These are phyloP conservation scores for Lippia alba DNA, from an alignment of 305 asterid species.

Conservation along the genomic window DNA sequence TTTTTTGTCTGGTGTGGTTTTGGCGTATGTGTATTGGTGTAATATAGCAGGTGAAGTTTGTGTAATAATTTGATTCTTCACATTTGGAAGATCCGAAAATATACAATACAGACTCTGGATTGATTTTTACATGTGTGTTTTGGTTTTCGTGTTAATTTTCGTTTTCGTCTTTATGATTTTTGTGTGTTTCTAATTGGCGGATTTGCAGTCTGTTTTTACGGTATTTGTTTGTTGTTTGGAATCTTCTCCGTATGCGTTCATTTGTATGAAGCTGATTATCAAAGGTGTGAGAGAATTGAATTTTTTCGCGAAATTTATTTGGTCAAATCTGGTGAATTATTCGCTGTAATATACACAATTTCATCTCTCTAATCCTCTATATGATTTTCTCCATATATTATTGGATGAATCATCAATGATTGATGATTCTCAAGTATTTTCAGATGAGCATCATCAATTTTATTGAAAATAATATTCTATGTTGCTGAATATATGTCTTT, in stretches of 20 bases:
- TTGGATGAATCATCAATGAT: no score
- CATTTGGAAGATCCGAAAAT: conserved; percentile 31
- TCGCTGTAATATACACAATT: no score
- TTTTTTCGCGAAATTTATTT: no score
- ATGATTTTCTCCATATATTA: no score
- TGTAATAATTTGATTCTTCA: conserved; percentile 37
- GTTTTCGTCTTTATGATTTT: not conserved
- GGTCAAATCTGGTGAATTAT: no score
- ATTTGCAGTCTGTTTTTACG: not conserved
- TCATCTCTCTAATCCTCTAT: not conserved
- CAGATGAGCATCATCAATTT: no score
- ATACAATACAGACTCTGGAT: conserved; percentile 12
- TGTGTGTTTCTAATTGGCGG: not conserved
- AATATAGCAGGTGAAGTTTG: conserved; percentile 11
- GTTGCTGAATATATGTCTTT: not conserved
- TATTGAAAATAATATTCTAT: not conserved
- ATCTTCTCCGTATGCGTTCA: not conserved
- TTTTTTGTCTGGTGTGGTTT: not conserved
- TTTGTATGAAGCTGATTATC: not conserved
- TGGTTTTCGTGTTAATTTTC: not conserved
- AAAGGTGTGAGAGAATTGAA: not conserved
- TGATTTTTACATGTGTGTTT: not conserved
- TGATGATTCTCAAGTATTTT: no score
- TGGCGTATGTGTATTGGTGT: conserved; percentile 27
- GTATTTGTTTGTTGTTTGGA: not conserved